These are phyloP conservation scores for Plasmodium cynomolgi DNA, from an alignment of 169 alveolate species.

Conservation along the genomic window DNA sequence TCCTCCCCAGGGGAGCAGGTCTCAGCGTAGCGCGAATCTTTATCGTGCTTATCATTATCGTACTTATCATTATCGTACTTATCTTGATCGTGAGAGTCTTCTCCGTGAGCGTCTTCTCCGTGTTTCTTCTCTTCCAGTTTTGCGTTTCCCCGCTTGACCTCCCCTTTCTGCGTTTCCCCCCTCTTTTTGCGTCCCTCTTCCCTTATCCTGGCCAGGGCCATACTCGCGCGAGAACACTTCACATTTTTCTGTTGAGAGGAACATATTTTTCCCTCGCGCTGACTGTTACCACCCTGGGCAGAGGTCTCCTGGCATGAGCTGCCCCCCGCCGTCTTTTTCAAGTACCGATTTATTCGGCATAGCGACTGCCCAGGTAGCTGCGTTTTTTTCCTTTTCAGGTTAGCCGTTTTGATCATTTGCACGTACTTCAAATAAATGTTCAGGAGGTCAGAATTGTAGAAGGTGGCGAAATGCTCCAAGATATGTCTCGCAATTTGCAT, in stretches of 20 bases:
- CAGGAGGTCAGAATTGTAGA: conserved; percentile 24
- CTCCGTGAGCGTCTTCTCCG: background rate
- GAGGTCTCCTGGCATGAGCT: background rate
- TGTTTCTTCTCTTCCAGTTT: background rate
- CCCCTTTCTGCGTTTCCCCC: background rate
- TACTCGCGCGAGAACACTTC: background rate
- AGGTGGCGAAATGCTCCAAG: conserved; percentile 59
- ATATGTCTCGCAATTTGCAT: conserved; percentile 70
- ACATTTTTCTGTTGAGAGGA: background rate
- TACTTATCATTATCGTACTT: too few species aligned
- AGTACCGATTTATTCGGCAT: background rate
- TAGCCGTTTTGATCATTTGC: conserved; percentile 6
- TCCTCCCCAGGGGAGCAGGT: background rate
- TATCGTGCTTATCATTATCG: background rate
- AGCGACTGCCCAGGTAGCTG: background rate
- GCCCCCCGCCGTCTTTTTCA: background rate
- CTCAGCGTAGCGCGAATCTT: background rate
- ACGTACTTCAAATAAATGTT: background rate
- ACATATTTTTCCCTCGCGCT: background rate
- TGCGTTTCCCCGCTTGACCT: background rate
- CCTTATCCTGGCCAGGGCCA: conserved; percentile 21
- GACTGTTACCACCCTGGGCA: background rate
- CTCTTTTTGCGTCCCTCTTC: conserved; percentile 16
- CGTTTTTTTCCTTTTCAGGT: conserved; percentile 18
- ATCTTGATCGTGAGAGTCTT: background rate